These are phyloP conservation scores for Zymoseptoria ardabiliae DNA, from an alignment of 2,329 filamentous ascomycete genomes.

Conservation along the genomic window DNA sequence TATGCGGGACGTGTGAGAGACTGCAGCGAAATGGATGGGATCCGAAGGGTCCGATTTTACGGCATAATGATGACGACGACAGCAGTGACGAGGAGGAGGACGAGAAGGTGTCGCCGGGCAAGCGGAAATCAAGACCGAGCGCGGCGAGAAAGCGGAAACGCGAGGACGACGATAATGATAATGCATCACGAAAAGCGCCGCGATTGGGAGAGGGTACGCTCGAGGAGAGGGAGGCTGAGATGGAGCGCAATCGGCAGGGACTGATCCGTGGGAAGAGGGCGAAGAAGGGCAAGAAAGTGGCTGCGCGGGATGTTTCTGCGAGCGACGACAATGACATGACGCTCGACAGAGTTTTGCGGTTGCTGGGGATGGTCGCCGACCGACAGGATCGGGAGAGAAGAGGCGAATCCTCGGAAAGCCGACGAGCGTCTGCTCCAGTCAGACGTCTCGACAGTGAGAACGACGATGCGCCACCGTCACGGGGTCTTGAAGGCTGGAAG, in stretches of 20 bases:
- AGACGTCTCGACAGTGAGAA: background rate
- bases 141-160: conserved; percentile 17
- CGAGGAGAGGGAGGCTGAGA: background rate
- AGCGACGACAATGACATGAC: background rate
- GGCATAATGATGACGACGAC: conserved; percentile 15
- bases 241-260: background rate
- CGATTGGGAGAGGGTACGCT: background rate
- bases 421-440: background rate
- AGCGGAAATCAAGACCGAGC: conserved; percentile 2
- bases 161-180: conserved; percentile 7
- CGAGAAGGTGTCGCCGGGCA: conserved; percentile 11
- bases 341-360: conserved; percentile 8
- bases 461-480: background rate
- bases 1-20: conserved; percentile 81
- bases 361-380: conserved; percentile 12
- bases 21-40: conserved; percentile 76
- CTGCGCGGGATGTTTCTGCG: background rate
- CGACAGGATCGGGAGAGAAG: conserved; percentile 9
- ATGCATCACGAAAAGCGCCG: background rate
- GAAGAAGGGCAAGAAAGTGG: background rate
- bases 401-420: background rate
- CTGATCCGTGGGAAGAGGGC: background rate
- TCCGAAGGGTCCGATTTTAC: conserved; percentile 30
- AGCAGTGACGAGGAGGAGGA: conserved; percentile 31
- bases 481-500: background rate